These are phyloP conservation scores for Hydnum rufescens DNA, from an alignment of 768 basidiomycete species.

Conservation along the genomic window DNA sequence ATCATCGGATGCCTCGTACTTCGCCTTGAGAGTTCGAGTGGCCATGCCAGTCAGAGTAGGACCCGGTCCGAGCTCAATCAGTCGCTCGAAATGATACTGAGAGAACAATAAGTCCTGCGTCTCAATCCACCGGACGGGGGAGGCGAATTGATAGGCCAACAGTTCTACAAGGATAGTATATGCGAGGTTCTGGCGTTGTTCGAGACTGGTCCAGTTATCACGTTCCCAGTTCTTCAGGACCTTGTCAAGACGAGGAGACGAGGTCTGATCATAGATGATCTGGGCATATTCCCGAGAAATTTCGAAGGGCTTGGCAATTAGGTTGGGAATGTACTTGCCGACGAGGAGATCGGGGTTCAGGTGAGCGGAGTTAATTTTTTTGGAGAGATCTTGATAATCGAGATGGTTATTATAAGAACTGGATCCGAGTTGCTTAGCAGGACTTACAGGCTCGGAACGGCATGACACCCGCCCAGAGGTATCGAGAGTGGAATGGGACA, in stretches of 20 bases:
- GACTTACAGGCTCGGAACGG: conserved; percentile 86
- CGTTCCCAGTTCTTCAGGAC: conserved; percentile 89
- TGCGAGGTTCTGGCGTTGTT: conserved; percentile 81
- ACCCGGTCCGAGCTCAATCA: conserved; percentile 91
- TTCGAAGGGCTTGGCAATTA: conserved; percentile 75
- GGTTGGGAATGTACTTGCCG: conserved; percentile 92
- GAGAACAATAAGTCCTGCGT: conserved; percentile 91
- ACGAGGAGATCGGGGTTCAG: conserved; percentile 89
- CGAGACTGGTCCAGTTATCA: conserved; percentile 63
- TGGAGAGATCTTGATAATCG: conserved; percentile 78
- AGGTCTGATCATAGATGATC: conserved; percentile 90
- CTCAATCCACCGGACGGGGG: conserved; percentile 98
- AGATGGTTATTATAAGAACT: background rate
- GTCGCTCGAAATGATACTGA: conserved; percentile 69
- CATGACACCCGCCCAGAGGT: conserved; percentile 96
- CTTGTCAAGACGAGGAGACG: conserved; percentile 85
- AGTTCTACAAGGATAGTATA: conserved; percentile 95
- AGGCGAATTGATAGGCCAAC: conserved; percentile 94
- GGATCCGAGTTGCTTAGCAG: background rate
- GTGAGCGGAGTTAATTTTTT: conserved; percentile 86
- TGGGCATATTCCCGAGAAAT: conserved; percentile 77
- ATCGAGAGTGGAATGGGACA: conserved; percentile 98
- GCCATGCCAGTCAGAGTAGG: conserved; percentile 96
- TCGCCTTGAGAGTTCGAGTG: conserved; percentile 69
- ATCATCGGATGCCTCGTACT: conserved; percentile 82